Conservation (phyloP, 345 rosid genomes). For the Clausena lansium region DNA sequence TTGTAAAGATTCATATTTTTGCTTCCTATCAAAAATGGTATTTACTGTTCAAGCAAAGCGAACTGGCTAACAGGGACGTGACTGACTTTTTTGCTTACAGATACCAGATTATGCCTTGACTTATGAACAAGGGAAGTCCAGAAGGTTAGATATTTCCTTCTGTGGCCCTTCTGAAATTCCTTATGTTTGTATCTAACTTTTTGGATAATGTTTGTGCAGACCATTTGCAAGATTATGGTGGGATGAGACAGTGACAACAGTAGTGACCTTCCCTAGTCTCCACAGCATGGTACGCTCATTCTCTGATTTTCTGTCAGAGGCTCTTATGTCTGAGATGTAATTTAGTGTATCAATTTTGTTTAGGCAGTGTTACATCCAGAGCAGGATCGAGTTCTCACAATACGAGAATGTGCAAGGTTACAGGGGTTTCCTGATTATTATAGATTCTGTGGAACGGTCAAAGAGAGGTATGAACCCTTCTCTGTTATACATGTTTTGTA, state of each 20-base stretch:
- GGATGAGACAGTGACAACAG: constrained; percentile 91
- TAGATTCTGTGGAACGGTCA: constrained; percentile 70
- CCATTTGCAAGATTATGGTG: constrained; percentile 94
- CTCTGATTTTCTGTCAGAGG: constrained; percentile 14
- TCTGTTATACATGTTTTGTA: neutral
- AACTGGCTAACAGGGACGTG: neutral
- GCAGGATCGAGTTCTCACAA: constrained; percentile 87
- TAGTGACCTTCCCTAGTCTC: constrained; percentile 58
- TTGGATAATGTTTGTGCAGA: constrained; percentile 31
- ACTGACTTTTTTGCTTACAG: constrained; percentile 34
- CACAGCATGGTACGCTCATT: constrained; percentile 57
- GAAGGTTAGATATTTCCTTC: constrained; percentile 50
- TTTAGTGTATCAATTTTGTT: constrained; percentile 24
- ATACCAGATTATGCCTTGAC: constrained; percentile 70
- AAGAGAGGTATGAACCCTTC: constrained; percentile 49
- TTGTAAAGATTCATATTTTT: neutral
- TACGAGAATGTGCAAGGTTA: constrained; percentile 86
- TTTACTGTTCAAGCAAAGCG: neutral
- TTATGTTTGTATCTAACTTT: neutral
- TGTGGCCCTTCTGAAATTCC: neutral
- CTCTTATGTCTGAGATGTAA: constrained; percentile 7
- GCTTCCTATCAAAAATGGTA: neutral
- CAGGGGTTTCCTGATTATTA: constrained; percentile 99
- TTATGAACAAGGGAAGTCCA: constrained; percentile 77
- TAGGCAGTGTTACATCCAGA: constrained; percentile 83